Evolutionary conservation across 139 green algal species (phyloP), one percentile per base, ranked within the genome.

Genomic region (Chlamydomonas applanata): DNA sequence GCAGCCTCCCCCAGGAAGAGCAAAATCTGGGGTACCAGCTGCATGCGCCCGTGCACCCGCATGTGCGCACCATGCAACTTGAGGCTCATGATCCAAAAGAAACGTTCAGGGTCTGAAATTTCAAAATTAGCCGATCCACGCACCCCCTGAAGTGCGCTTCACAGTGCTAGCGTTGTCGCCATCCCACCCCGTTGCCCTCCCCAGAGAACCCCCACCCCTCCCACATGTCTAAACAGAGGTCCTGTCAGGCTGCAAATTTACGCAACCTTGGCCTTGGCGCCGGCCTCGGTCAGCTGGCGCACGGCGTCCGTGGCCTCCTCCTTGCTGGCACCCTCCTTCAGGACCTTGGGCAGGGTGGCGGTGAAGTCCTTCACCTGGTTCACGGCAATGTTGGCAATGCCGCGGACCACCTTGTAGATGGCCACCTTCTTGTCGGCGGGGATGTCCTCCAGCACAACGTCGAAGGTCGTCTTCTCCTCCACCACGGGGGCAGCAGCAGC

Each of bases 391-490:
- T 65, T 56, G 25, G 76, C 75, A 61, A 86, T 82, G 76, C 68
- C 77, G 72, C 80, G 80, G 64, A 86, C 80, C 40, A 80, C 76
- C 80, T 86, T 86, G 80, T 86, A 86, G 52, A 82, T 33, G 62
- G 63, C 72, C n/a, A 79, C 77, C 82, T 87, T 87, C 87, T 91
- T 91, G 78, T 82, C 74, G 17, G 82, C 80, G n/a, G 82, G 81
- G 56, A 89, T 82, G 20, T 85, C 84, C 63, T 82, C 76, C 17
- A 91, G 82, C 17, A 89, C 82, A 2, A 91, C 71, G 45, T 89
- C 82, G 66, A 89, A 91, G 59, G 87, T 83, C 27, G 87, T 91
- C 84, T 91, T 88, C 79, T 89, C 87, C 77, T 88, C 86, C 20
- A 85, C 87, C 11, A 76, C 87, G 13, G 80, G 82, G 13, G 79